These are phyloP conservation scores for Sarocladium brachiariae DNA, from an alignment of 2,329 filamentous ascomycete species.

Conservation along the genomic window DNA sequence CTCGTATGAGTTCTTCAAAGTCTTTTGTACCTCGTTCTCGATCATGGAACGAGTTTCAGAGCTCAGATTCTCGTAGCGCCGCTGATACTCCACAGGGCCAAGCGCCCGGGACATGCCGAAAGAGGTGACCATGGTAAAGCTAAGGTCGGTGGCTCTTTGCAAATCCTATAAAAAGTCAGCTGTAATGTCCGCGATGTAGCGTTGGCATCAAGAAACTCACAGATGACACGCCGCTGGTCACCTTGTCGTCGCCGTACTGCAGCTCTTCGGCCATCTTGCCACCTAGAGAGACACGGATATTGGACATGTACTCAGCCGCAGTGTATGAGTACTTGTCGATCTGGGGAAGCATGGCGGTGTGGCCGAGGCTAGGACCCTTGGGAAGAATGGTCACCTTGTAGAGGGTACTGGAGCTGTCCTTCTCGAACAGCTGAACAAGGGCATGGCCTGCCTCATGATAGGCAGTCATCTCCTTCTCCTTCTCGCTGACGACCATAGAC, in stretches of 20 bases:
- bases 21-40: conserved; percentile 77
- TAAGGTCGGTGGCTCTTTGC: conserved; percentile 69
- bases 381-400: conserved; percentile 98
- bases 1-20: conserved; percentile 73
- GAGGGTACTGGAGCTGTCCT: conserved; percentile 64
- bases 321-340: conserved; percentile 88
- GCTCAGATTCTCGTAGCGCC: conserved; percentile 74
- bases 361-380: conserved; percentile 75
- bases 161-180: conserved; percentile 56
- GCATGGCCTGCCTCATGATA: conserved; percentile 96
- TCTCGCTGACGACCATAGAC: conserved; percentile 82
- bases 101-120: conserved; percentile 85
- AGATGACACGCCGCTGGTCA: conserved; percentile 78
- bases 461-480: conserved; percentile 93
- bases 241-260: conserved; percentile 82
- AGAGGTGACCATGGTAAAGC: conserved; percentile 80
- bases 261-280: conserved; percentile 89
- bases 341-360: conserved; percentile 81
- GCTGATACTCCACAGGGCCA: conserved; percentile 82
- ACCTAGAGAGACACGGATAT: conserved; percentile 75
- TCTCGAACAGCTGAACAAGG: conserved; percentile 75
- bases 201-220: conserved; percentile 40
- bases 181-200: conserved; percentile 19
- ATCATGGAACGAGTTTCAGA: conserved; percentile 81
- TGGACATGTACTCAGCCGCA: conserved; percentile 74